Percentiles rank a stretch among this genome's conserved stretches.
phyloP scores from a whole-genome alignment of 2,329 filamentous ascomycete species.

The Daldinia sp. region DNA sequence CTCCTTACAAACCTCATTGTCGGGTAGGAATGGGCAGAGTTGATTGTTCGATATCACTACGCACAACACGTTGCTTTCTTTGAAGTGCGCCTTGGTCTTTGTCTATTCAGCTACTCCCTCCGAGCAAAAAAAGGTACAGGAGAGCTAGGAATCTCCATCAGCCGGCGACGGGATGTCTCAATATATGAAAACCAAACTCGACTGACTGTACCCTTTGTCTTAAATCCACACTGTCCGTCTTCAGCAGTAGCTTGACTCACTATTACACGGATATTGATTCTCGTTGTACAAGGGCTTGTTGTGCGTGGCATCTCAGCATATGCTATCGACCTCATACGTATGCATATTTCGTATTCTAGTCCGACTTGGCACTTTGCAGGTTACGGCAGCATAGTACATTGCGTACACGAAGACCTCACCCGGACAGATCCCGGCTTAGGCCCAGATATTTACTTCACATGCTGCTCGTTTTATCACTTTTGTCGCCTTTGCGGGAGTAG shows the following conservation, averaged over 20 bases:
- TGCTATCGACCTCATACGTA: conserved; percentile 25
- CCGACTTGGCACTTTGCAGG: conserved; percentile 32
- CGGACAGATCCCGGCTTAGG: conserved; percentile 7
- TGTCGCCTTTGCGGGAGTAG: not conserved
- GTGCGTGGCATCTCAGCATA: conserved; percentile 17
- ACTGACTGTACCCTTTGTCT: conserved; percentile 28
- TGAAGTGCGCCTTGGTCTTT: not conserved
- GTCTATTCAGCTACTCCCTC: not conserved
- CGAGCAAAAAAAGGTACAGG: not conserved
- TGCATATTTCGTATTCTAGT: conserved; percentile 33
- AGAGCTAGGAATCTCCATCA: not conserved
- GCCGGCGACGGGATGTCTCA: not conserved
- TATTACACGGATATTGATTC: conserved; percentile 25
- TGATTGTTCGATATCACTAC: not conserved
- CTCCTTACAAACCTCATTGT: conserved; percentile 4
- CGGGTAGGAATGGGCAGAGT: not conserved
- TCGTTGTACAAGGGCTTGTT: conserved; percentile 26
- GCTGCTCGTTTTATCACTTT: conserved; percentile 1
- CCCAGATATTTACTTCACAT: conserved; percentile 18
- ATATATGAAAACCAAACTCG: not conserved
- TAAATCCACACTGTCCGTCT: conserved; percentile 29
- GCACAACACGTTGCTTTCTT: not conserved
- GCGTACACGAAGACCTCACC: conserved; percentile 21
- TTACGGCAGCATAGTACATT: conserved; percentile 27
- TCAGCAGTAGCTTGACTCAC: conserved; percentile 22